Evolutionary conservation across 768 basidiomycete genomes (phyloP).

Genomic region (Hericium alpestre): DNA sequence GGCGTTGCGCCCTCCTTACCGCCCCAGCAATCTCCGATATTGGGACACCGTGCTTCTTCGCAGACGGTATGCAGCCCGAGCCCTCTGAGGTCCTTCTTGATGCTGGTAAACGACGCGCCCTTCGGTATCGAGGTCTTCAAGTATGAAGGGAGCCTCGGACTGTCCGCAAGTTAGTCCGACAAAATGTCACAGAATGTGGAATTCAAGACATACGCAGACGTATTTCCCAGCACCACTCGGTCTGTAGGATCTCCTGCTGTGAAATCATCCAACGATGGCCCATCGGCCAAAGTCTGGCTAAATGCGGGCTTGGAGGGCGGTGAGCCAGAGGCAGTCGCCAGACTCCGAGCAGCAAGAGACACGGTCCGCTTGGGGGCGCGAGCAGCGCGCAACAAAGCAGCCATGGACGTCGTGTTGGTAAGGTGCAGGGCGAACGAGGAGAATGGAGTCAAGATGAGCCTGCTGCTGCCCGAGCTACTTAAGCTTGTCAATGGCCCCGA

Average conservation of each 20-base stretch:
- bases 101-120: conserved; percentile 77
- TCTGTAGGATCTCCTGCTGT: conserved; percentile 48
- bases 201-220: conserved; percentile 41
- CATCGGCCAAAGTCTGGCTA: conserved; percentile 42
- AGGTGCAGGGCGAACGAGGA: too few species aligned
- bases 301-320: conserved; percentile 37
- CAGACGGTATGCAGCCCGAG: conserved; percentile 92
- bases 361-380: conserved; percentile 3
- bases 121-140: conserved; percentile 90
- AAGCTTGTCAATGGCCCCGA: too few species aligned
- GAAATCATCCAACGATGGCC: conserved; percentile 77
- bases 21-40: conserved; percentile 99
- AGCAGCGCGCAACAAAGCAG: conserved; percentile 9
- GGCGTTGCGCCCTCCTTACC: conserved; percentile 59
- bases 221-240: conserved; percentile 62
- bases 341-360: conserved; percentile 1
- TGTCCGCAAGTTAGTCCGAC: conserved; percentile 21
- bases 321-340: conserved; percentile 31
- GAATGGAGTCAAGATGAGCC: too few species aligned
- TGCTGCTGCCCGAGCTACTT: too few species aligned
- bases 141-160: conserved; percentile 78
- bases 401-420: not conserved
- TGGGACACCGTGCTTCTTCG: conserved; percentile 97
- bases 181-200: not conserved
- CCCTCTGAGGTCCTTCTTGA: conserved; percentile 91